Base-by-base conservation (phyloP, 495 filamentous ascomycete genomes). In the Penicillium tannophilum region DNA sequence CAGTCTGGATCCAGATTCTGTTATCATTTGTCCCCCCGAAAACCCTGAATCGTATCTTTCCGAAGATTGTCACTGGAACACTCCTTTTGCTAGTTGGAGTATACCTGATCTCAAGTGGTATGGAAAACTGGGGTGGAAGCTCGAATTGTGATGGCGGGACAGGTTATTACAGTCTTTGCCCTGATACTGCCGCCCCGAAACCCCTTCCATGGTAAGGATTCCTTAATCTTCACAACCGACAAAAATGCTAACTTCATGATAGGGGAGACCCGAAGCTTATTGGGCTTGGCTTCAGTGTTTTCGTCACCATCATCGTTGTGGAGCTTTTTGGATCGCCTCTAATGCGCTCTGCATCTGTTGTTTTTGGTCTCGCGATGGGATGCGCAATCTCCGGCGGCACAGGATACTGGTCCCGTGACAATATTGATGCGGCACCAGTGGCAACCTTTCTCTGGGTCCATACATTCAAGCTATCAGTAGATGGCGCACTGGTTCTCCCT, bases 381-480 rank as follows among this genome's bases (percentile, higher is more conserved):
- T 93, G 90, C 71, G 89, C 92, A 64, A 89, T 94, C 55, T 90
- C 89, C 2, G 90, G 80, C 0, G 90, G 88, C 5, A 85, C 81
- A 35, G 89, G 89, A 24, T 94, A 96, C 73, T 94, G 93, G 65
- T 85, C 88, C 54, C 74, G 78, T 10, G 69, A 72, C 19, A 78
- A 81, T 45, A 92, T 94, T 68, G 80, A 88, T 60, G 65, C 76
- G 35, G 67, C 82, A 19, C 89, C 90, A 0, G 87, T 82, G 1
- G 89, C 72, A 0, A 89, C 86, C n/a, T 94, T 95, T 73, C 84
- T 95, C 73, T 95, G 90, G 91, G 87, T 91, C 16, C 79, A 91
- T 46, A 93, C 89, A 0, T 95, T 93, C 77, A 82, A 83, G 57
- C 78, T 95, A 2, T 80, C 76, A n/a, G 78, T 93, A 26, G 93